These are phyloP conservation scores for Capsicum rhomboideum DNA, from an alignment of 257 asterid genomes.

Conservation along the genomic window DNA sequence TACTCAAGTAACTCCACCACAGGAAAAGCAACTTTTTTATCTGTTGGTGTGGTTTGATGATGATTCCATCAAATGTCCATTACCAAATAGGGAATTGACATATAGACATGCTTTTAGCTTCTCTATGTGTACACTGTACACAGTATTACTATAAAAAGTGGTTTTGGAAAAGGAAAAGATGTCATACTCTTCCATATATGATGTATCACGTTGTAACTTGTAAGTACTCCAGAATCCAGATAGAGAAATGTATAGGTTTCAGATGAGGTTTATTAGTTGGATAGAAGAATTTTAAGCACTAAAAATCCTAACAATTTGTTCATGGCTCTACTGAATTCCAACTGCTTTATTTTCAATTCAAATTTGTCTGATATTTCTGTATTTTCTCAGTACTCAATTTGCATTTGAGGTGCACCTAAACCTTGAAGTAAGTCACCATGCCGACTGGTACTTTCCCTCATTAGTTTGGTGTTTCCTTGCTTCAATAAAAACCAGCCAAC, in stretches of 20 bases:
- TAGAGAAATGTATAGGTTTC: neutral
- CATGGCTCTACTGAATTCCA: neutral
- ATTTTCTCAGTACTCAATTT: neutral
- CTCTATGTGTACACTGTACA: neutral
- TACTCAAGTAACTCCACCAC: neutral
- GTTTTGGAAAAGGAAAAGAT: neutral
- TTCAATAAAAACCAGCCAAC: neutral
- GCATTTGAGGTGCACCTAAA: neutral
- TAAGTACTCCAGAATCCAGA: neutral
- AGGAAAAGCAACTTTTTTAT: neutral
- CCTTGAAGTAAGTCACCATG: neutral
- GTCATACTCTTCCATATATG: neutral
- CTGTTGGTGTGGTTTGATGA: neutral
- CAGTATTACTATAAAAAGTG: neutral
- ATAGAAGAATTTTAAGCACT: neutral
- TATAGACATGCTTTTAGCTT: neutral
- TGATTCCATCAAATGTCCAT: neutral
- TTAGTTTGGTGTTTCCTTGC: neutral
- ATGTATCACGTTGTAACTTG: neutral
- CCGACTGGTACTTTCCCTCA: neutral
- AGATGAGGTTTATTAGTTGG: neutral
- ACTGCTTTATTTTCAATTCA: neutral
- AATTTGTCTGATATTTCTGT: neutral
- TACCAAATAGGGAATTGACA: neutral
- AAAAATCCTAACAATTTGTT: neutral